Evolutionary conservation across 768 basidiomycete species (phyloP).

Genomic region (Strobilomyces dryophilus): DNA sequence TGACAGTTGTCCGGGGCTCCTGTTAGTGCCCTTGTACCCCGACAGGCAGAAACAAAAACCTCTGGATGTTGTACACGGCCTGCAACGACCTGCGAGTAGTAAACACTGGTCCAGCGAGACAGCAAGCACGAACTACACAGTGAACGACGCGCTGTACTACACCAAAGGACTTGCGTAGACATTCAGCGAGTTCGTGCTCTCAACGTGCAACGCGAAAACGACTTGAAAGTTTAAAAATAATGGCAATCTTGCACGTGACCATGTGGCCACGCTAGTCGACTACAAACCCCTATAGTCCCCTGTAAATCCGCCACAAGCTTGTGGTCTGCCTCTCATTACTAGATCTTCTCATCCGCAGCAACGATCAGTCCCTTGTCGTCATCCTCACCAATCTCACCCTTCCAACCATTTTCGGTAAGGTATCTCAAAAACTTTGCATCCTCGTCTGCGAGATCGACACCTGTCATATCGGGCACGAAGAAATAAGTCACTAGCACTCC

Average conservation of each 20-base stretch:
- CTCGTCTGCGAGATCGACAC: conserved; percentile 61
- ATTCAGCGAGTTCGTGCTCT: conserved; percentile 6
- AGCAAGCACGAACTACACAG: conserved; percentile 14
- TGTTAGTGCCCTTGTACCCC: conserved; percentile 1
- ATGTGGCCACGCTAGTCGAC: no score
- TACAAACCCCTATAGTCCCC: no score
- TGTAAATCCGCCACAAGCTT: no score
- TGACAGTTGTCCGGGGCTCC: conserved; percentile 1
- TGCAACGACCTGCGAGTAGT: conserved; percentile 23
- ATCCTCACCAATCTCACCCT: conserved; percentile 58
- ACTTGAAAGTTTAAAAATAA: no score
- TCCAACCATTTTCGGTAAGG: conserved; percentile 61
- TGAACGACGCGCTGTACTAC: conserved; percentile 12
- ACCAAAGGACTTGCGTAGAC: conserved; percentile 19
- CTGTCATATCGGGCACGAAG: conserved; percentile 65
- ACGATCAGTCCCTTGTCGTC: conserved; percentile 33
- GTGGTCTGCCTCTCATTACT: not conserved
- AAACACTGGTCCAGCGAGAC: conserved; percentile 14
- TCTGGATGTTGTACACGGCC: conserved; percentile 3
- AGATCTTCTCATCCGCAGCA: conserved; percentile 7
- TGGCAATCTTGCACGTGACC: conserved; percentile 15
- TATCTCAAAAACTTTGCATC: conserved; percentile 60
- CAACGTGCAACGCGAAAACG: not conserved
- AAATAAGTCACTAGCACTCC: conserved; percentile 66
- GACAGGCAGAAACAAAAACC: conserved; percentile 1